Evolutionary conservation across 2,329 filamentous ascomycete genomes (phyloP).

Genomic region (Penicillium sp.): DNA sequence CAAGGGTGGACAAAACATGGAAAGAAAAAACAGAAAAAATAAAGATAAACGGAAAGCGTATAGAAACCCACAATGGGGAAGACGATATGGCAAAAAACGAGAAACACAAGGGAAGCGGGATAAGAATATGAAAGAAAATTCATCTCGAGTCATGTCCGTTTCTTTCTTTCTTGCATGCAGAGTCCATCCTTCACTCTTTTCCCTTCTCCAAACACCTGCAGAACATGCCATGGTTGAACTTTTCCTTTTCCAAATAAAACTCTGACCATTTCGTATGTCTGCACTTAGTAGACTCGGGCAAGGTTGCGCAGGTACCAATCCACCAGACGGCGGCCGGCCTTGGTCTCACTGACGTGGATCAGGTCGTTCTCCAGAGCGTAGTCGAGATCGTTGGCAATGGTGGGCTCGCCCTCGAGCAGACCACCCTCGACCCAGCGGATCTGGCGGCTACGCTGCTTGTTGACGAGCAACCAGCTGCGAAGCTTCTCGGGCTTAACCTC

Average conservation of each 20-base stretch:
- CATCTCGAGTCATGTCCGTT: constrained; percentile 28
- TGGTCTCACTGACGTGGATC: constrained; percentile 98
- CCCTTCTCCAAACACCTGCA: constrained; percentile 12
- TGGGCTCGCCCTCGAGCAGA: constrained; percentile 83
- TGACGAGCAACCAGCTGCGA: constrained; percentile 87
- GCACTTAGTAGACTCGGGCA: constrained; percentile 76
- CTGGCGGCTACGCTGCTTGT: constrained; percentile 98
- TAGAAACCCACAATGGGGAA: constrained; percentile 12
- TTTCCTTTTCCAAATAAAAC: not conserved
- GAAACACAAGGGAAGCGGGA: constrained; percentile 20
- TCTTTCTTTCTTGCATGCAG: constrained; percentile 24
- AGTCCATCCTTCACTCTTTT: constrained; percentile 22
- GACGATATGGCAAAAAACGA: constrained; percentile 17
- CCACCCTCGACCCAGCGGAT: constrained; percentile 88
- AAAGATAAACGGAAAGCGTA: constrained; percentile 10
- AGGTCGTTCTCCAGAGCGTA: constrained; percentile 95
- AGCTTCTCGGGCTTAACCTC: constrained; percentile 96
- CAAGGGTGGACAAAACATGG: constrained; percentile 3
- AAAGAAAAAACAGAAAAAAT: constrained; percentile 12
- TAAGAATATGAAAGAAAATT: constrained; percentile 25
- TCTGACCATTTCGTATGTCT: not conserved
- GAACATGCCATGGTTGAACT: not conserved
- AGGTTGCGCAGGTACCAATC: constrained; percentile 99
- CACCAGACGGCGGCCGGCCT: constrained; percentile 93
- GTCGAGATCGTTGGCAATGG: constrained; percentile 92